Evolutionary conservation across 2,329 filamentous ascomycete genomes (phyloP).

Genomic region (Cyphellophora europaea): DNA sequence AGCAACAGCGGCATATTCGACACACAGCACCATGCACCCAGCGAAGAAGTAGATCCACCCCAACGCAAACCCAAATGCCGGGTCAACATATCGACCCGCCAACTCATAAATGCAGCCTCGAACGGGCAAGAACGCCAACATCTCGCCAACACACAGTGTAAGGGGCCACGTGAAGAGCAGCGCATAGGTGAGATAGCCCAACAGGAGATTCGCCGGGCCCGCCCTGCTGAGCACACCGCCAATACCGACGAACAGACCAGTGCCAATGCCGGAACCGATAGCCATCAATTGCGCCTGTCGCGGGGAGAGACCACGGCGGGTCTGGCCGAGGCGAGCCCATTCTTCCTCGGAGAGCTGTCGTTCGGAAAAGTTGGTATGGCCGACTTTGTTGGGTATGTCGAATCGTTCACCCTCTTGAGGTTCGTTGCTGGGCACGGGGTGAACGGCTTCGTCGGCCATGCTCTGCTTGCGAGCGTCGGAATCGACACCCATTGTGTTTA

Average conservation of each 20-base stretch:
- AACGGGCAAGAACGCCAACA: constrained; percentile 32
- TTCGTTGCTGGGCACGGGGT: no score
- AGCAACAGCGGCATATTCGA: constrained; percentile 55
- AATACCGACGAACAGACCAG: constrained; percentile 28
- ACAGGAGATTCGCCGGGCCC: constrained; percentile 27
- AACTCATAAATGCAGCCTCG: constrained; percentile 32
- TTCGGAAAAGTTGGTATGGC: no score
- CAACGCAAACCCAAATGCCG: constrained; percentile 35
- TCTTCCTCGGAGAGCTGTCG: no score
- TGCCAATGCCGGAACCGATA: constrained; percentile 29
- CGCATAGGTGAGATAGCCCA: constrained; percentile 29
- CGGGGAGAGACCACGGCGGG: constrained; percentile 29
- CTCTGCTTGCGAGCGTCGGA: no score
- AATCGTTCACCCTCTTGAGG: no score
- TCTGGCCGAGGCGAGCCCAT: no score
- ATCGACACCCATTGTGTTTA: no score
- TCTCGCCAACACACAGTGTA: constrained; percentile 33
- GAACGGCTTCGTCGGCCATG: no score
- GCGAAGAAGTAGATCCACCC: constrained; percentile 41
- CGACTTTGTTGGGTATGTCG: no score
- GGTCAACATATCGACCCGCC: constrained; percentile 29
- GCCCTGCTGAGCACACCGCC: constrained; percentile 26
- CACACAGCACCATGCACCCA: constrained; percentile 29
- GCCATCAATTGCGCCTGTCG: constrained; percentile 29
- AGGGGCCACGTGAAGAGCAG: constrained; percentile 15